A percentile compares a stretch with the other conserved stretches of the same genome.
phyloP scores from a whole-genome alignment of 2,329 filamentous ascomycete species.

The Colletotrichum destructivum region DNA sequence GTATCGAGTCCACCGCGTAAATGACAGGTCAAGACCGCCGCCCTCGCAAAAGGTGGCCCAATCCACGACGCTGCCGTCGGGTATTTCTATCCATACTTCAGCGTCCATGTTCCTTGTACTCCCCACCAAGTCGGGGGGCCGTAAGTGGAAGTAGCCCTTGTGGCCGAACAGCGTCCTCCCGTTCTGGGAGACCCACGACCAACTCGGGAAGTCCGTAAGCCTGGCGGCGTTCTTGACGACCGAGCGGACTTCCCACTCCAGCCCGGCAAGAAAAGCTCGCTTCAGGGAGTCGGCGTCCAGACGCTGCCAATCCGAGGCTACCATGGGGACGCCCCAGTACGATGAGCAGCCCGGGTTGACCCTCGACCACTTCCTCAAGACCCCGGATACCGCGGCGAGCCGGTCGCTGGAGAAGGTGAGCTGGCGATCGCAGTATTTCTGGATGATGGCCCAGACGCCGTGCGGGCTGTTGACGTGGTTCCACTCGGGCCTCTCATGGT shows the following conservation, averaged over 20 bases:
- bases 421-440: conserved; percentile 7
- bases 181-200: conserved; percentile 17
- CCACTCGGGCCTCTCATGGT: conserved; percentile 19
- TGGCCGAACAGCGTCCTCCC: conserved; percentile 2
- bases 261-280: conserved; percentile 11
- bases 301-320: not conserved
- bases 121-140: conserved; percentile 3
- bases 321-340: conserved; percentile 21
- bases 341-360: conserved; percentile 14
- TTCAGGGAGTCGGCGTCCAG: not conserved
- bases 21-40: not conserved
- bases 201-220: conserved; percentile 8
- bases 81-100: conserved; percentile 3
- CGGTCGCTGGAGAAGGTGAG: conserved; percentile 9
- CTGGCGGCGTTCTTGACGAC: not conserved
- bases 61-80: not conserved
- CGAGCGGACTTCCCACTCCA: not conserved
- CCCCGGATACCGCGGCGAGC: conserved; percentile 11
- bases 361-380: conserved; percentile 8
- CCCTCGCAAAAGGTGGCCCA: not conserved
- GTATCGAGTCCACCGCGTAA: conserved; percentile 3
- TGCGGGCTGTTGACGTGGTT: conserved; percentile 15
- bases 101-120: not conserved
- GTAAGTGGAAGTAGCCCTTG: not conserved
- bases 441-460: conserved; percentile 17